These are phyloP conservation scores for Boletus tylopilopsis DNA, from an alignment of 768 basidiomycete species.

Conservation along the genomic window DNA sequence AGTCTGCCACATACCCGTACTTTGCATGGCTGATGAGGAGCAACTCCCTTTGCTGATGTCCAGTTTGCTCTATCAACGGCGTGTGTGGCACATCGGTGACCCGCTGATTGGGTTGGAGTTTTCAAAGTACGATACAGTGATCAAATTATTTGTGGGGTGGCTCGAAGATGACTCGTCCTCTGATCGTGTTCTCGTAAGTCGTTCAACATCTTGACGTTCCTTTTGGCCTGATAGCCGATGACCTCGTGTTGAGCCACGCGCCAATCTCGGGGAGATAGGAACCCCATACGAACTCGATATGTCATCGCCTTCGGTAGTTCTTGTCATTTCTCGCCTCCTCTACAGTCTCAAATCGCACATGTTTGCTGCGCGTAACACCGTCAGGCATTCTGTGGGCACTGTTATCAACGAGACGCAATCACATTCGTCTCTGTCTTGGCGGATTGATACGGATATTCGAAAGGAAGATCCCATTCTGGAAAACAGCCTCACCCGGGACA, in stretches of 20 bases:
- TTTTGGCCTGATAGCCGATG: background rate
- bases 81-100: constrained; percentile 1
- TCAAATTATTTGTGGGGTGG: constrained; percentile 3
- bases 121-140: constrained; percentile 2
- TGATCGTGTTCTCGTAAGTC: background rate
- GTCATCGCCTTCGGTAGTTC: constrained; percentile 2
- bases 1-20: constrained; percentile 5
- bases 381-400: background rate
- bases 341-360: background rate
- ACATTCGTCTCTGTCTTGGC: constrained; percentile 1
- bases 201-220: too few species aligned
- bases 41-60: constrained; percentile 7
- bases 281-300: background rate
- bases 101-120: constrained; percentile 3
- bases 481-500: background rate
- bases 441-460: constrained; percentile 4
- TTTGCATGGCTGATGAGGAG: constrained; percentile 7
- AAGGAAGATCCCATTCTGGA: too few species aligned
- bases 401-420: background rate
- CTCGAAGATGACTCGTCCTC: background rate
- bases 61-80: constrained; percentile 4
- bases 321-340: background rate
- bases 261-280: constrained; percentile 5
- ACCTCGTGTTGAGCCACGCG: background rate
- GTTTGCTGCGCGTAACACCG: background rate